A percentile compares a stretch with the other conserved stretches of the same genome.
Evolutionary conservation across 2,329 filamentous ascomycete genomes (phyloP).

Genomic region (Fusarium circinatum): DNA sequence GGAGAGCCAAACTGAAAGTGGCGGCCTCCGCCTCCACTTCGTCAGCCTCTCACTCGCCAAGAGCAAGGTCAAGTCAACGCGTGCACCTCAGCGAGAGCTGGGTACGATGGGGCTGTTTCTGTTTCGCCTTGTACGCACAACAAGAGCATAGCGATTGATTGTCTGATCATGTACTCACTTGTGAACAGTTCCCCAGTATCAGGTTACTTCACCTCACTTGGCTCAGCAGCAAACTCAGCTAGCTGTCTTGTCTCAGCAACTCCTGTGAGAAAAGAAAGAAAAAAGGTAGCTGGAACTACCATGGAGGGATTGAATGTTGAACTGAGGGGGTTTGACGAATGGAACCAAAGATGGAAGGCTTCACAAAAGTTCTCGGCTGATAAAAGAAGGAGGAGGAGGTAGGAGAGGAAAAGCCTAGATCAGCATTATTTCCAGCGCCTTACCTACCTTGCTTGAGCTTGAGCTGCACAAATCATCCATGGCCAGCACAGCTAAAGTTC

Average conservation of each 20-base stretch:
- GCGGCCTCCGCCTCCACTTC: conserved; percentile 33
- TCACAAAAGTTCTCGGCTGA: conserved; percentile 28
- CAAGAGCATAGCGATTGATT: conserved; percentile 15
- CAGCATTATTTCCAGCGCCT: conserved; percentile 23
- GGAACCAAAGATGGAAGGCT: conserved; percentile 19
- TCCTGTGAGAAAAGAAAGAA: background rate
- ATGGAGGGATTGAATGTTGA: conserved; percentile 9
- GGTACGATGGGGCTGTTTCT: conserved; percentile 21
- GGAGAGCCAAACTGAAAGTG: conserved; percentile 16
- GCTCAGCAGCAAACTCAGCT: background rate
- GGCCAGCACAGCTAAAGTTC: conserved; percentile 33
- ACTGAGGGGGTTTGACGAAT: conserved; percentile 30
- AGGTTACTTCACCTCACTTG: background rate
- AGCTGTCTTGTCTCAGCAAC: background rate
- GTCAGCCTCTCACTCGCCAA: conserved; percentile 40
- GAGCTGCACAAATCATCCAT: conserved; percentile 38
- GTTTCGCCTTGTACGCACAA: conserved; percentile 26
- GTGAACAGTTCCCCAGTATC: background rate
- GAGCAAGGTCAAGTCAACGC: conserved; percentile 7
- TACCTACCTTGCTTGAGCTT: conserved; percentile 3
- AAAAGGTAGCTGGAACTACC: conserved; percentile 3
- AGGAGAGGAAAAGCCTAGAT: background rate
- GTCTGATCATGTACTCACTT: conserved; percentile 31
- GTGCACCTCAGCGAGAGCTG: conserved; percentile 28
- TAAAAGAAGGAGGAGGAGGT: conserved; percentile 26